Percentiles rank a stretch among this genome's conserved stretches.
Conservation (phyloP, 2,329 filamentous ascomycete genomes). For the Cladophialophora immunda region DNA sequence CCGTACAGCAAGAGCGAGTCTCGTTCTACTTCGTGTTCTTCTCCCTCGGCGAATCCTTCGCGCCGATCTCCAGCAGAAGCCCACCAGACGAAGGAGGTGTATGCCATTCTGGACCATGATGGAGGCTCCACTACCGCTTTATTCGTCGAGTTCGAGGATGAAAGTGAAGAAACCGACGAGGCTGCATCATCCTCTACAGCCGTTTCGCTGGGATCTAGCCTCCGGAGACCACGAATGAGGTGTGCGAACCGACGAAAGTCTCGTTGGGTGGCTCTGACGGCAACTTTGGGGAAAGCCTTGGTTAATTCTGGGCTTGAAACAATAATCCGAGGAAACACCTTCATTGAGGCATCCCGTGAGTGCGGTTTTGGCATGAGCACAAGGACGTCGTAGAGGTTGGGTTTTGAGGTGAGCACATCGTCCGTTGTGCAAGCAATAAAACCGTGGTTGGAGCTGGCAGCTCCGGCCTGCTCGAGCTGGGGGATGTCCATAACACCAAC, state of each 20-base stretch:
- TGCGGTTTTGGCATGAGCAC: constrained; percentile 77
- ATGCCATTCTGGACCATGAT: constrained; percentile 68
- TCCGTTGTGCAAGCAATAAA: constrained; percentile 98
- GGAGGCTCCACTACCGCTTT: constrained; percentile 62
- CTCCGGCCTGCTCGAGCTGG: constrained; percentile 62
- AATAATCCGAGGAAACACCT: constrained; percentile 79
- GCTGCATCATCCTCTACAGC: constrained; percentile 47
- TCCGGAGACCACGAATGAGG: constrained; percentile 69
- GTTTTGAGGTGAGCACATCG: constrained; percentile 87
- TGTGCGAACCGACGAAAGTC: constrained; percentile 82
- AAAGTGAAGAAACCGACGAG: constrained; percentile 43
- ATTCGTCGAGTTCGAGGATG: constrained; percentile 52
- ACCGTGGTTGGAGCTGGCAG: constrained; percentile 61
- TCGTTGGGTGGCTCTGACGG: constrained; percentile 85
- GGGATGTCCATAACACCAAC: constrained; percentile 94
- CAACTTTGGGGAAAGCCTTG: constrained; percentile 62
- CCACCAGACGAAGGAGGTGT: constrained; percentile 73
- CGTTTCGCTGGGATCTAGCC: constrained; percentile 33
- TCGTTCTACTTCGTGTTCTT: constrained; percentile 57
- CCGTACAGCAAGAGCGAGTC: constrained; percentile 52
- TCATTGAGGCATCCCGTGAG: constrained; percentile 62
- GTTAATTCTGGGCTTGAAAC: constrained; percentile 50
- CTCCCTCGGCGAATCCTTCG: constrained; percentile 62
- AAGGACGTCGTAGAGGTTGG: constrained; percentile 86
- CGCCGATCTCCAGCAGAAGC: constrained; percentile 70